These are phyloP conservation scores for Orbilia oligospora DNA, from an alignment of 2,329 filamentous ascomycete genomes.

Conservation along the genomic window DNA sequence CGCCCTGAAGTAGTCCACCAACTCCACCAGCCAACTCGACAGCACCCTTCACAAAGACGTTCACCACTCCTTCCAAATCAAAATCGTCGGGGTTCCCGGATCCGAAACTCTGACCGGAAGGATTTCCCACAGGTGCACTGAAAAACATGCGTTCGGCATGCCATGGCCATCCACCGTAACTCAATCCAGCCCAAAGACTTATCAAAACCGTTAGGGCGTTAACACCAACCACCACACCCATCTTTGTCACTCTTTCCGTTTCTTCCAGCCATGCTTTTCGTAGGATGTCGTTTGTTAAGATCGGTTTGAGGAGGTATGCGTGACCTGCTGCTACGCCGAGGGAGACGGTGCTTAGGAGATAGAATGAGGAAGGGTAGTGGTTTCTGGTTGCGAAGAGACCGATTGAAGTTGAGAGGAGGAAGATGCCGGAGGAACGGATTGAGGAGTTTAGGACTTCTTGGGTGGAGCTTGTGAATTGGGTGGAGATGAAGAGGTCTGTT, in stretches of 20 bases:
- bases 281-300: slow-evolving; percentile 34
- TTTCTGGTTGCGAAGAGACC: slow-evolving; percentile 51
- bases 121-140: slow-evolving; percentile 6
- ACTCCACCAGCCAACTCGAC: slow-evolving; percentile 56
- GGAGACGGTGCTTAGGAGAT: slow-evolving; percentile 34
- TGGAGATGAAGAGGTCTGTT: slow-evolving; percentile 57
- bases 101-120: background rate
- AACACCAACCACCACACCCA: slow-evolving; percentile 49
- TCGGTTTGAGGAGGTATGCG: slow-evolving; percentile 35
- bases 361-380: slow-evolving; percentile 40
- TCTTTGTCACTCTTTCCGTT: slow-evolving; percentile 43
- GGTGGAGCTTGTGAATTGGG: slow-evolving; percentile 58
- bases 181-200: slow-evolving; percentile 44
- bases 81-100: slow-evolving; percentile 32
- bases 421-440: slow-evolving; percentile 49
- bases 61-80: slow-evolving; percentile 50
- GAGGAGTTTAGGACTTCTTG: slow-evolving; percentile 45
- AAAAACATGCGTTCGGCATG: slow-evolving; percentile 40
- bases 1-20: slow-evolving; percentile 32
- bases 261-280: slow-evolving; percentile 46
- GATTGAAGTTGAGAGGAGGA: slow-evolving; percentile 46
- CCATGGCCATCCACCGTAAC: slow-evolving; percentile 58
- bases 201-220: slow-evolving; percentile 41
- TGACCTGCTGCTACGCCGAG: slow-evolving; percentile 41
- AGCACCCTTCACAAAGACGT: slow-evolving; percentile 55